These are phyloP conservation scores for Laguncularia racemosa DNA, from an alignment of 345 rosid genomes.

Conservation along the genomic window DNA sequence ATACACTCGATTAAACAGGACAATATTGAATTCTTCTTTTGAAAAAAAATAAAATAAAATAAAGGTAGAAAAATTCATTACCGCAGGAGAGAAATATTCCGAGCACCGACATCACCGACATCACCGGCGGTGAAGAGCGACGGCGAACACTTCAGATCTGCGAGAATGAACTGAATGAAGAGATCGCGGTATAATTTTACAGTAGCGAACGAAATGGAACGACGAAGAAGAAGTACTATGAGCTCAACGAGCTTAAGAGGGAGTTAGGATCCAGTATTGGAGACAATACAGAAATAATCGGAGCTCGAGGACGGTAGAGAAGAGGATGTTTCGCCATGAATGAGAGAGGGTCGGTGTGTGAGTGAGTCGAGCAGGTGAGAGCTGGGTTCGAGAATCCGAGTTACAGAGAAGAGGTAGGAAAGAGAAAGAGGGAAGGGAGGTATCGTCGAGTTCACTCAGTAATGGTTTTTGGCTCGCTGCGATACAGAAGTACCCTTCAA, in stretches of 20 bases:
- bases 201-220: background rate
- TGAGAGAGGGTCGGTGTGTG: slow-evolving; percentile 13
- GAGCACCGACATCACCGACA: slow-evolving; percentile 68
- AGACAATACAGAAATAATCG: slow-evolving; percentile 16
- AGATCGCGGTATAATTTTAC: slow-evolving; percentile 28
- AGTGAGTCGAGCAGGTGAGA: background rate
- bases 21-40: no score
- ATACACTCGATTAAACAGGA: no score
- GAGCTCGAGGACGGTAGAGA: slow-evolving; percentile 28
- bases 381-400: no score
- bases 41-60: no score
- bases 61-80: slow-evolving; percentile 11
- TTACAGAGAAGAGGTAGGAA: no score
- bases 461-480: no score
- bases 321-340: slow-evolving; percentile 34
- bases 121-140: slow-evolving; percentile 38
- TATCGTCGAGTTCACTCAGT: no score
- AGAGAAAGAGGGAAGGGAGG: no score
- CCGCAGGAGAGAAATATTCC: slow-evolving; percentile 23
- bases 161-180: slow-evolving; percentile 21
- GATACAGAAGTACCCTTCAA: no score
- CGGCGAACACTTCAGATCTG: slow-evolving; percentile 39
- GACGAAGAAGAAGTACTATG: slow-evolving; percentile 19
- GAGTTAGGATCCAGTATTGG: slow-evolving; percentile 33
- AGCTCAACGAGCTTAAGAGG: slow-evolving; percentile 14